Evolutionary conservation across 495 filamentous ascomycete genomes (phyloP), one percentile per base, ranked within the genome.

Genomic region (Elaphomyces granulatus): DNA sequence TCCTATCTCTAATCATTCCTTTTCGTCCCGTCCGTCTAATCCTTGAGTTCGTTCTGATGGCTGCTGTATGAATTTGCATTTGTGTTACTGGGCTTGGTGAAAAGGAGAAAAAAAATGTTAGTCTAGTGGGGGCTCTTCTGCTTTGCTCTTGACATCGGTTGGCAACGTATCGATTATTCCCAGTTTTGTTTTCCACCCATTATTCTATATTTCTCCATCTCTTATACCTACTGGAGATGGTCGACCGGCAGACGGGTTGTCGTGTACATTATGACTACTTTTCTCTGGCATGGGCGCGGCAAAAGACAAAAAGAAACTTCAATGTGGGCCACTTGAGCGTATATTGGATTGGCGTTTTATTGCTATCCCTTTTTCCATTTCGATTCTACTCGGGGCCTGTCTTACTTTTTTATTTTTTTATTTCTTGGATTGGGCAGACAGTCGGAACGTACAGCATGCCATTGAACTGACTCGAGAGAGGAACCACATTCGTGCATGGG

Each of bases 221-320:
- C 18, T 42, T 36, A n/a, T n/a, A n/a, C 23, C 17, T 14, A 26
- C 40, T 31, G 16, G 40, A 34, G 21, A 20, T 31, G 36, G 31
- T 20, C 23, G 36, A 35, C 35, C 16, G 20, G 34, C 34, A 38
- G 32, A 43, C 28, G 10, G 9, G 14, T 21, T 37, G 35, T 43
- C 41, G 21, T 43, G 41, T 43, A 43, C 32, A 43, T 36, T 43
- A 43, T 37, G n/a, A 18, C 41, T 26, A 37, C 35, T 37, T 43
- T 28, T 28, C 34, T 32, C 20, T 37, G 35, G 36, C 28, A 35
- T 30, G 18, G 34, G 23, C 20, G 28, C 34, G 41, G 26, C 41
- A 35, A 43, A 15, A 26, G 15, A 23, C 21, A 42, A 36, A 23
- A 36, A 15, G 15, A 21, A 43, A 43, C 36, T 17, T 9, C 32